These are phyloP conservation scores for Kodamaea fungicola DNA, from an alignment of 1,139 yeast species.

Conservation along the genomic window DNA sequence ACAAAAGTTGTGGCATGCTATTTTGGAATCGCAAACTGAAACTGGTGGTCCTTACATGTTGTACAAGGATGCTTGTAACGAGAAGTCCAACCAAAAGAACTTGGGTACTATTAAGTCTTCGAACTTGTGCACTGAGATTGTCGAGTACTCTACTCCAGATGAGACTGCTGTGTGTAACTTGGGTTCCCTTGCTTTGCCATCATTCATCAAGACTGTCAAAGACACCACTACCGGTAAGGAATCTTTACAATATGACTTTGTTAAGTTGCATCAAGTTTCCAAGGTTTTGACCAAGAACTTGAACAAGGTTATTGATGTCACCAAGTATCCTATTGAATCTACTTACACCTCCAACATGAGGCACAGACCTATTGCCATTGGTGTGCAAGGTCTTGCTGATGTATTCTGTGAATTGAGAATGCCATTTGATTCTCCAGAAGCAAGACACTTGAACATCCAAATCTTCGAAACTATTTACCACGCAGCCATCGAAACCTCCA, in stretches of 20 bases:
- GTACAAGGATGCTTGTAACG: constrained; percentile 84
- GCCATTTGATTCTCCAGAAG: constrained; percentile 57
- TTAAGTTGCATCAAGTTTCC: constrained; percentile 50
- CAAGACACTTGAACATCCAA: constrained; percentile 53
- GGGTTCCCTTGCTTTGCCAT: constrained; percentile 82
- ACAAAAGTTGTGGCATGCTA: constrained; percentile 84
- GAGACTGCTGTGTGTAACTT: constrained; percentile 91
- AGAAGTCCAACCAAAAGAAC: constrained; percentile 81
- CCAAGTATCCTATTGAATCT: constrained; percentile 53
- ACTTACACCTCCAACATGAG: constrained; percentile 52
- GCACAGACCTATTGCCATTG: constrained; percentile 60
- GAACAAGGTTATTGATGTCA: constrained; percentile 55
- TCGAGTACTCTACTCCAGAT: constrained; percentile 81
- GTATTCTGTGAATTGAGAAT: constrained; percentile 53
- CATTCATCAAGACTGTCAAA: constrained; percentile 45
- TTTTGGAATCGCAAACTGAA: constrained; percentile 85
- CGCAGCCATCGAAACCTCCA: constrained; percentile 54
- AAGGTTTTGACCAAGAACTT: constrained; percentile 54
- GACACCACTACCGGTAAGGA: constrained; percentile 26
- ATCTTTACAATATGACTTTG: constrained; percentile 45
- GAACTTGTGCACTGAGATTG: constrained; percentile 86
- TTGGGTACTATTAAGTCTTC: constrained; percentile 85
- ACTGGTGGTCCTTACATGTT: constrained; percentile 93
- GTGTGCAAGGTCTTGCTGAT: constrained; percentile 65
- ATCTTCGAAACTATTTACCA: constrained; percentile 62